Conservation (phyloP, 352 stramenopile species). For the Elongisporangium undulatum region DNA sequence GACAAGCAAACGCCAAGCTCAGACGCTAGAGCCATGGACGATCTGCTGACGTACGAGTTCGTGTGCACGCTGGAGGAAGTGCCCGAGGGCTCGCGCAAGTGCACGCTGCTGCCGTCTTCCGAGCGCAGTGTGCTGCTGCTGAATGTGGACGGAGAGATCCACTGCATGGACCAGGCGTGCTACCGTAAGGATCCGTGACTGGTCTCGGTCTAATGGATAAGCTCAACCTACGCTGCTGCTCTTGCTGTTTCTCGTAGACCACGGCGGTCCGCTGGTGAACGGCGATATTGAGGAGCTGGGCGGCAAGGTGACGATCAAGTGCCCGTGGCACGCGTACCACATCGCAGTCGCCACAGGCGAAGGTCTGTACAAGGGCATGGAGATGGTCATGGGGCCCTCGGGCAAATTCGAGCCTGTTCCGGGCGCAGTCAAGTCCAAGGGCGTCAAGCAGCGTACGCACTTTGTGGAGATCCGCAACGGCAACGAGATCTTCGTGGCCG, state of each 20-base stretch:
- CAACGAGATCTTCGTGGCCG: conserved; percentile 69
- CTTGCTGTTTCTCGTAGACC: conserved; percentile 33
- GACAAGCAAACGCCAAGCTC: not conserved
- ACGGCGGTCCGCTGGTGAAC: conserved; percentile 70
- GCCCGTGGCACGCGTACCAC: conserved; percentile 84
- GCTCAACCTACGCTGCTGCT: not conserved
- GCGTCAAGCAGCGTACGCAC: conserved; percentile 82
- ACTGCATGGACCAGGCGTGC: conserved; percentile 85
- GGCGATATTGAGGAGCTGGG: conserved; percentile 85
- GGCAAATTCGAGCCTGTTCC: conserved; percentile 47
- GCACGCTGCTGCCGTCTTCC: conserved; percentile 50
- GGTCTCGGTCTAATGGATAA: not conserved
- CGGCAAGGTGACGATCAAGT: conserved; percentile 73
- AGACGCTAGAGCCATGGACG: conserved; percentile 11
- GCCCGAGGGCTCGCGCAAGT: conserved; percentile 45
- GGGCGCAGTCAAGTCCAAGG: conserved; percentile 73
- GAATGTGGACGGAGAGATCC: conserved; percentile 53
- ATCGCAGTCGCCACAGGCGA: conserved; percentile 79
- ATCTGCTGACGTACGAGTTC: conserved; percentile 56
- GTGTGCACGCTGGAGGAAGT: conserved; percentile 64
- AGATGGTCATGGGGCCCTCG: conserved; percentile 49
- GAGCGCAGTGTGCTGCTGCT: conserved; percentile 72
- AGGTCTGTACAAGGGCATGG: conserved; percentile 81
- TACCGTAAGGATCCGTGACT: conserved; percentile 48
- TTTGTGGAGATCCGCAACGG: conserved; percentile 67